phyloP scores from a whole-genome alignment of 306 rosid species.

The Ormosia semicastrata region DNA sequence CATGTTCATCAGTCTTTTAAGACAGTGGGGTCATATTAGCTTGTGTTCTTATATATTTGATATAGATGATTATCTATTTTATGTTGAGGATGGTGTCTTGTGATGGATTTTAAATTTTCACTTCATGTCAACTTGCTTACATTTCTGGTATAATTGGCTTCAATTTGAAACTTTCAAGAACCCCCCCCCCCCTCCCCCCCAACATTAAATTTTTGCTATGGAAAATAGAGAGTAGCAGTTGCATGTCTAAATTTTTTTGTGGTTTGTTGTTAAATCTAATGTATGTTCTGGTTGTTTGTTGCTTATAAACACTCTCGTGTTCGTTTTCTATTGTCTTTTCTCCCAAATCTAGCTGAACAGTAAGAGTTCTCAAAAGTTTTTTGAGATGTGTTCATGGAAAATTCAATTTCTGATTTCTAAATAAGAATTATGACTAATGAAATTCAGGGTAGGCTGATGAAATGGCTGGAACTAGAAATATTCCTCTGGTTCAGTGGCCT shows the following conservation, averaged over 20 bases:
- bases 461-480: neutral
- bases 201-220: neutral
- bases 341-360: no score
- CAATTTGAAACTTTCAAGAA: neutral
- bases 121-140: neutral
- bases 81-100: neutral
- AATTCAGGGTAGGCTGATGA: neutral
- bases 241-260: neutral
- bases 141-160: neutral
- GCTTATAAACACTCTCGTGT: neutral
- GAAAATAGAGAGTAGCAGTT: neutral
- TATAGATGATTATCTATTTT: neutral
- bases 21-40: conserved; percentile 53
- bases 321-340: no score
- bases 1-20: conserved; percentile 88
- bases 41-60: neutral
- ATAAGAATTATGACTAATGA: neutral
- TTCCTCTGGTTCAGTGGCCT: neutral
- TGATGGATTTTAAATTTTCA: neutral
- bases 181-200: neutral
- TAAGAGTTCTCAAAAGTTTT: neutral
- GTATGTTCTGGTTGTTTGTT: neutral
- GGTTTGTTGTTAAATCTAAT: neutral
- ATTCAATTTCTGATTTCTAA: neutral
- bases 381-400: neutral